Evolutionary conservation across 257 asterid genomes (phyloP), one percentile per base, ranked within the genome.

Genomic region (Forsythia viridissima): DNA sequence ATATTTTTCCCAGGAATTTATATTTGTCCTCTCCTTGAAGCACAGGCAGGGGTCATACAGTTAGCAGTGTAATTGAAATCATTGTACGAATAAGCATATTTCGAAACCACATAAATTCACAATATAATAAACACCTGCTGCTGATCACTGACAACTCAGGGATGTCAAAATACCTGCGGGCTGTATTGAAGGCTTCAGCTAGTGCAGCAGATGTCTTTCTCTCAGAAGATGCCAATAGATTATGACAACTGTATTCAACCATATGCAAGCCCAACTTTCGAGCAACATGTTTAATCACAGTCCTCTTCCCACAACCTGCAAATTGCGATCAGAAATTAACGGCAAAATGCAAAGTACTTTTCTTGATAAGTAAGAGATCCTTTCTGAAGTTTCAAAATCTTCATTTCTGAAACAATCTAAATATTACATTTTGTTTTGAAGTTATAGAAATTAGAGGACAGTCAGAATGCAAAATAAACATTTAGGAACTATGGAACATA

Each of bases 221-320:
- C 68, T 95, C 99, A 43, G 98, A 88, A 76, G 97, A 89, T 46
- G 94, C 79, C 90, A 88, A 63, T 59, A 95, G 88, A 89, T 79
- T 87, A 80, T 91, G 98, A 81, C 99, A 93, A 81, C 91, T 93
- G 76, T 85, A 93, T 86, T 93, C 98, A 70, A 95, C 98, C 81
- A 93, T 91, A 83, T 95, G 99, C 85, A 95, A 87, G 65, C 99
- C 99, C 88, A 95, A 81, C 55, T 83, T 97, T 77, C 86, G 84
- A 81, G 98, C 97, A 86, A 93, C 92, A 79, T 89, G 87, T 85
- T 89, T 91, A 76, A 90, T 87, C 80, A 90, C 92, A 48, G 98
- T 93, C 88, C 92, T 95, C 89, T 93, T 95, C 52, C 99, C 98
- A 63, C 89, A 91, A 69, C 98, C 99, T 95, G 89, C 86, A 88